Base-by-base conservation (phyloP, 345 rosid species). In the Eucalyptus camaldulensis region DNA sequence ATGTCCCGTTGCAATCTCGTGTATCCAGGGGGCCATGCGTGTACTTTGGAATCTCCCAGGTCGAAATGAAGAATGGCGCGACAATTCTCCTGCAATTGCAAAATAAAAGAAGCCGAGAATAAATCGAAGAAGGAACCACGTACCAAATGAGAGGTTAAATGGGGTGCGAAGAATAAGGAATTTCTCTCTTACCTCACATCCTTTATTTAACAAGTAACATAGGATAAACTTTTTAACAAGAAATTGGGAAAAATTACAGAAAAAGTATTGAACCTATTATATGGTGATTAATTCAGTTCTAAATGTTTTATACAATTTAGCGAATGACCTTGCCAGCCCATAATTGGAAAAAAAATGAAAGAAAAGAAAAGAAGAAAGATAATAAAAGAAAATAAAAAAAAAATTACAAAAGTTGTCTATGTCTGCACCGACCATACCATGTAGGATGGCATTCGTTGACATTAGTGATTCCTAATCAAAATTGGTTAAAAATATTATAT, bases 401-500 rank as follows among this genome's bases (percentile, higher is more conserved):
- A 33, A 33, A 8, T 9, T 17, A 33, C 13, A 69, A 69, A 60
- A 67, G 10, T 69, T 33, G 2, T 69, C 7, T 19, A 33, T 9
- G 1, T 19, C 13, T 15, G 1, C 5, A 6, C 8, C 0, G 0
- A 3, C 5, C 8, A 21, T 76, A 11, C 0, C 14, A 37, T 10
- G 24, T 37, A 72, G 14, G 5, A 76, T 37, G 47, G 7, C 2
- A 0, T 37, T 2, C 0, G 5, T 21, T 13, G 5, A 37, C 0
- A 2, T 10, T 0, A 10, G 5, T 3, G 2, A 33, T 5, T 17
- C 21, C 2, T 10, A 12, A 10, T 13, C 44, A 19, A 76, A 69
- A 37, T 40, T 76, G 1, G 2, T 5, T 2, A 21, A 12, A 69
- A 37, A 43, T 4, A 37, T 3, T 33, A 33, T 2, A 5, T 69